A percentile compares a stretch with the other conserved stretches of the same genome.
These are phyloP conservation scores for Xylaria sp. DNA, from an alignment of 2,329 filamentous ascomycete genomes.

Conservation along the genomic window DNA sequence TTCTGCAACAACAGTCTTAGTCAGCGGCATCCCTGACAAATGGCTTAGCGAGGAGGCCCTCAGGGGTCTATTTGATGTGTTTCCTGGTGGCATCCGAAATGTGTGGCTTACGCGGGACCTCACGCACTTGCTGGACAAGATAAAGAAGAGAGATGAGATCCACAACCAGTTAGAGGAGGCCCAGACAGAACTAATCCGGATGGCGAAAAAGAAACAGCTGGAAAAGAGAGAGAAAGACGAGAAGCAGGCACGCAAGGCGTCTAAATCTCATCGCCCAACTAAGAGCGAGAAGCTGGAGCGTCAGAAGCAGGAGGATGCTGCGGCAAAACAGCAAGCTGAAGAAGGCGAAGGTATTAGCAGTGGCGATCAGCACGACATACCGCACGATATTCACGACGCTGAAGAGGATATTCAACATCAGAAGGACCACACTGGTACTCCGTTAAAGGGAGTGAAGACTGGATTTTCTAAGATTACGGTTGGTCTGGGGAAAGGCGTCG, in stretches of 20 bases:
- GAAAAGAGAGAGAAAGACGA: slow-evolving; percentile 73
- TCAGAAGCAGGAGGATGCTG: slow-evolving; percentile 60
- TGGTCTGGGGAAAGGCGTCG: slow-evolving; percentile 61
- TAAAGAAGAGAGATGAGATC: slow-evolving; percentile 77
- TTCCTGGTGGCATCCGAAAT: slow-evolving; percentile 93
- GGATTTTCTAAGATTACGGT: slow-evolving; percentile 60
- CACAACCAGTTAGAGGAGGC: slow-evolving; percentile 80
- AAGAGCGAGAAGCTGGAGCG: slow-evolving; percentile 63
- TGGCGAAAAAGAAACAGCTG: slow-evolving; percentile 81
- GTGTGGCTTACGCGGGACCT: slow-evolving; percentile 97
- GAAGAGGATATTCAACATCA: slow-evolving; percentile 47
- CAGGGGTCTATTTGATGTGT: slow-evolving; percentile 89
- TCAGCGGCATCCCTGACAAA: slow-evolving; percentile 88
- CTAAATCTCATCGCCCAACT: slow-evolving; percentile 60
- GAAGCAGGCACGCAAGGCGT: slow-evolving; percentile 69
- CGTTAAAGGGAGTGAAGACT: slow-evolving; percentile 49
- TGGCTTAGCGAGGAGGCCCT: slow-evolving; percentile 90
- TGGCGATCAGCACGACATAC: slow-evolving; percentile 64
- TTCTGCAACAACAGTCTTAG: slow-evolving; percentile 94
- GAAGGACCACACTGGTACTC: slow-evolving; percentile 25
- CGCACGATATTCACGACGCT: slow-evolving; percentile 62
- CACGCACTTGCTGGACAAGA: slow-evolving; percentile 84
- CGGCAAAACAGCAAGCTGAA: slow-evolving; percentile 63
- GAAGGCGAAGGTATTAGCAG: slow-evolving; percentile 61
- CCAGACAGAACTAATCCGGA: slow-evolving; percentile 84